Conservation (phyloP, 225 moss, liverwort and hornwort genomes). For the Polytrichum commune region DNA sequence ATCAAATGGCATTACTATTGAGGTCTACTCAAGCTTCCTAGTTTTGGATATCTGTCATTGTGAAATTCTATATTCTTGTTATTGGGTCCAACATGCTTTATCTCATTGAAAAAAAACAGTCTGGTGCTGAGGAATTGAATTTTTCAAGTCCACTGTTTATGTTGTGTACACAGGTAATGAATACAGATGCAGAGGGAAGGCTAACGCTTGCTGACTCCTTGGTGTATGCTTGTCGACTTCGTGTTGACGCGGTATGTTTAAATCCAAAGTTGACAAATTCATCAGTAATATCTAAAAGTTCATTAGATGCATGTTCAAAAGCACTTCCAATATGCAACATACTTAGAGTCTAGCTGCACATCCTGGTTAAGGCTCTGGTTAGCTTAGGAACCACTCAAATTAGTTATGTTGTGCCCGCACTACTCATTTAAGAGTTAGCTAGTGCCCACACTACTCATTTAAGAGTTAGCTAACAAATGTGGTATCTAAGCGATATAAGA, state of each 20-base stretch:
- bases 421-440: no score
- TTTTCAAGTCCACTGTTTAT: constrained; percentile 2
- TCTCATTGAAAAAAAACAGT: background rate
- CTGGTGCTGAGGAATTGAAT: background rate
- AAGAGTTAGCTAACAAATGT: no score
- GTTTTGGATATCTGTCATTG: background rate
- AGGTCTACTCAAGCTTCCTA: constrained; percentile 19
- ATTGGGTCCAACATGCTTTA: background rate
- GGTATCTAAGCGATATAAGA: no score
- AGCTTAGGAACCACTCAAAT: no score
- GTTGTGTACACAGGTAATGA: constrained; percentile 31
- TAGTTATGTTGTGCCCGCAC: no score
- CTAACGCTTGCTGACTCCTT: constrained; percentile 60
- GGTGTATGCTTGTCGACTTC: constrained; percentile 63
- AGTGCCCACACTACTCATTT: no score
- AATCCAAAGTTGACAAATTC: background rate
- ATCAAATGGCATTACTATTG: constrained; percentile 60
- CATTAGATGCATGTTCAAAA: no score
- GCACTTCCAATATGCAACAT: no score
- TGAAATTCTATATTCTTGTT: no score
- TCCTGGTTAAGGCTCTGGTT: no score
- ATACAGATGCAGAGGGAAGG: constrained; percentile 65
- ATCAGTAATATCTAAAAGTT: no score
- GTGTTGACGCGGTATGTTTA: constrained; percentile 52
- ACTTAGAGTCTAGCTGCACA: no score